A percentile compares a stretch with the other conserved stretches of the same genome.
phyloP scores from a whole-genome alignment of 164 flowering plant genomes.

The Vitis vinifera region ASM3070453v1 NC_081809.1:5333001-5333500 shows the following conservation, averaged over 20 bases:
- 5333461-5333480: background rate
- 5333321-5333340: background rate
- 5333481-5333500: background rate
- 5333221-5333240: constrained; percentile 73
- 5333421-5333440: background rate
- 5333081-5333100: no score
- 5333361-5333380: background rate
- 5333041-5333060: no score
- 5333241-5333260: constrained; percentile 95
- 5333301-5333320: background rate
- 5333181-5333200: background rate
- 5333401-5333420: background rate
- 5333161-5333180: no score
- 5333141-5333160: no score
- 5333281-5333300: constrained; percentile 46
- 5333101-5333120: no score
- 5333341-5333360: background rate
- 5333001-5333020: no score
- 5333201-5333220: constrained; percentile 86
- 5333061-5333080: no score
- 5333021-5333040: no score
- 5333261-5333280: constrained; percentile 95
- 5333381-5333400: background rate
- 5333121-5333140: no score
- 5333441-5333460: background rate